phyloP scores from a whole-genome alignment of 768 basidiomycete genomes.

The Rhodotorula babjevae region DNA sequence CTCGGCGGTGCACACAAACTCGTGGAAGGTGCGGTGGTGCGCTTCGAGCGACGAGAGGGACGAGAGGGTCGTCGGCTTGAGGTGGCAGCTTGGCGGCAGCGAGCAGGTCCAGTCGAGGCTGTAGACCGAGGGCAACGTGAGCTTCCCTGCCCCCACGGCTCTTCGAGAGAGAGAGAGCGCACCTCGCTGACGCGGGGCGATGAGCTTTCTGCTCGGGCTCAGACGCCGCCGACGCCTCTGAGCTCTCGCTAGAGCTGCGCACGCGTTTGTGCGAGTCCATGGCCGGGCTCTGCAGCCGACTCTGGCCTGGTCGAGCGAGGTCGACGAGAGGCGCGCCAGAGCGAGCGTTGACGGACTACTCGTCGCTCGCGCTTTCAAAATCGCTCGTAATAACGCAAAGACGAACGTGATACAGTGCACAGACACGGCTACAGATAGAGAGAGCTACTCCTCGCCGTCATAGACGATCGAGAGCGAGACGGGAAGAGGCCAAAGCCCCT shows the following conservation, averaged over 20 bases:
- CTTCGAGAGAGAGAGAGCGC: background rate
- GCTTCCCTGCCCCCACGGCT: background rate
- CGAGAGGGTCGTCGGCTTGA: background rate
- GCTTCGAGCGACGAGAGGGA: slow-evolving; percentile 5
- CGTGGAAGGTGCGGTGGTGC: slow-evolving; percentile 33
- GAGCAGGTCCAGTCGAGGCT: slow-evolving; percentile 24
- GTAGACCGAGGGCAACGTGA: background rate
- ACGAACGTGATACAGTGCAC: too few relatives aligned
- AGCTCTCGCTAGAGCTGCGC: background rate
- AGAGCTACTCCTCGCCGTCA: background rate
- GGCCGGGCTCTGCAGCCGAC: too few relatives aligned
- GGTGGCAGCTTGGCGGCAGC: slow-evolving; percentile 32
- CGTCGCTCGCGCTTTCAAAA: too few relatives aligned
- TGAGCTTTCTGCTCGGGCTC: background rate
- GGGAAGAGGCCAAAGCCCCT: background rate
- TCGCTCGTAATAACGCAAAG: too few relatives aligned
- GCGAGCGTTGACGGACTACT: too few relatives aligned
- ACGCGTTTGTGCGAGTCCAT: slow-evolving; percentile 6
- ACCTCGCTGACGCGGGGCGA: background rate
- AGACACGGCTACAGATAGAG: too few relatives aligned
- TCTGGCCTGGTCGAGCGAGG: too few relatives aligned
- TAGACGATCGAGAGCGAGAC: slow-evolving; percentile 18
- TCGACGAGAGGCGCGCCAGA: too few relatives aligned
- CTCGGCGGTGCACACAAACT: slow-evolving; percentile 21
- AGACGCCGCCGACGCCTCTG: background rate